These are phyloP conservation scores for Sporothrix brunneoviolacea DNA, from an alignment of 2,329 filamentous ascomycete species.

Conservation along the genomic window DNA sequence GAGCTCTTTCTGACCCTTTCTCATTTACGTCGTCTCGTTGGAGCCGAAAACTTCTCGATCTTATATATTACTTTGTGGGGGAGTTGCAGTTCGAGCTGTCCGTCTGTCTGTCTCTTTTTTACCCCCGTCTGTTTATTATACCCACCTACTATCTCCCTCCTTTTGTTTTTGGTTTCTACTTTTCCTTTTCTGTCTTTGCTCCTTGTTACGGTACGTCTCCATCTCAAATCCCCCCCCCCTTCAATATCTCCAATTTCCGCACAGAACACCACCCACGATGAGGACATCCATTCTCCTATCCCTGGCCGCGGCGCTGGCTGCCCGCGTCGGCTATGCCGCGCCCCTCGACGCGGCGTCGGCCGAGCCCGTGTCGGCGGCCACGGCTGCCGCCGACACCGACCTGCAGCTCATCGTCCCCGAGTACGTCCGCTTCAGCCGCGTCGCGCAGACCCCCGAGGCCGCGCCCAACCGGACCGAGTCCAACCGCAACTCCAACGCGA, in stretches of 20 bases:
- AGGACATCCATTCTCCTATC: neutral
- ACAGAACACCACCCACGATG: neutral
- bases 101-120: neutral
- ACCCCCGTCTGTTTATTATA: neutral
- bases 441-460: neutral
- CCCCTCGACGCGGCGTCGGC: neutral
- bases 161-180: neutral
- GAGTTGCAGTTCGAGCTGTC: too few relatives aligned
- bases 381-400: neutral
- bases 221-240: neutral
- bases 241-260: neutral
- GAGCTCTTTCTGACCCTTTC: neutral
- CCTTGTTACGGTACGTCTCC: too few relatives aligned
- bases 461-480: neutral
- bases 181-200: neutral
- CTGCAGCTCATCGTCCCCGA: neutral
- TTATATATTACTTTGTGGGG: slow-evolving; percentile 4
- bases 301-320: neutral
- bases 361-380: neutral
- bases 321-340: neutral
- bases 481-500: slow-evolving; percentile 6
- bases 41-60: neutral
- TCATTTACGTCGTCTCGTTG: slow-evolving; percentile 1
- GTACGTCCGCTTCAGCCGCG: neutral
- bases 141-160: neutral